Conservation (phyloP, 2,329 filamentous ascomycete species). For the Colletotrichum tropicale region DNA sequence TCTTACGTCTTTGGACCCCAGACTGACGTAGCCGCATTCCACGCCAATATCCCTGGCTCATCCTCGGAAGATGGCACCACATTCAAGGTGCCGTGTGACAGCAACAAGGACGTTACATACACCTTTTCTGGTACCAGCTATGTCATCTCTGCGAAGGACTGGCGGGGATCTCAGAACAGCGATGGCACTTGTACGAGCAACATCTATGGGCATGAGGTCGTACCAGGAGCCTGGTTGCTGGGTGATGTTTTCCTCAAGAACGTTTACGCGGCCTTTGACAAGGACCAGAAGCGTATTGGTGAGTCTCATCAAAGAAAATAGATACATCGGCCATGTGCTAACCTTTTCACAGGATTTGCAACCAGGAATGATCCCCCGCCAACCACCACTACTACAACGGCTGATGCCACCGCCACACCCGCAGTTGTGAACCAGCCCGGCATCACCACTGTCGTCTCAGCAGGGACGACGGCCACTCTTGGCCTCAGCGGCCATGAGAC, state of each 20-base stretch:
- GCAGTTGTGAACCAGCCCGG: conserved; percentile 5
- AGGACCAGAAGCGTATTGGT: conserved; percentile 70
- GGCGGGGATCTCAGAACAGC: conserved; percentile 56
- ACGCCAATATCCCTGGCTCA: conserved; percentile 69
- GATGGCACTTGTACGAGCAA: conserved; percentile 69
- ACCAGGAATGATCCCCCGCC: conserved; percentile 29
- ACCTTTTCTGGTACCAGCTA: conserved; percentile 72
- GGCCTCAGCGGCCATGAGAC: conserved; percentile 43
- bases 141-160: conserved; percentile 72
- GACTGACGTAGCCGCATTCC: conserved; percentile 66
- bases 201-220: conserved; percentile 74
- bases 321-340: not conserved
- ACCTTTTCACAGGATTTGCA: conserved; percentile 39
- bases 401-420: not conserved
- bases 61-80: conserved; percentile 61
- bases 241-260: conserved; percentile 90
- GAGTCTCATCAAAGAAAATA: conserved; percentile 25
- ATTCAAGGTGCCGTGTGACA: conserved; percentile 77
- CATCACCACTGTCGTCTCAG: not conserved
- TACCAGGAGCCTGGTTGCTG: conserved; percentile 74
- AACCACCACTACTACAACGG: not conserved
- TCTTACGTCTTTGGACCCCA: conserved; percentile 77
- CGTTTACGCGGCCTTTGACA: conserved; percentile 86
- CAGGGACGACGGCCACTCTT: conserved; percentile 21
- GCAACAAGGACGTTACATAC: conserved; percentile 63